These are phyloP conservation scores for Phytophthora capsici DNA, from an alignment of 352 stramenopile species.

Conservation along the genomic window DNA sequence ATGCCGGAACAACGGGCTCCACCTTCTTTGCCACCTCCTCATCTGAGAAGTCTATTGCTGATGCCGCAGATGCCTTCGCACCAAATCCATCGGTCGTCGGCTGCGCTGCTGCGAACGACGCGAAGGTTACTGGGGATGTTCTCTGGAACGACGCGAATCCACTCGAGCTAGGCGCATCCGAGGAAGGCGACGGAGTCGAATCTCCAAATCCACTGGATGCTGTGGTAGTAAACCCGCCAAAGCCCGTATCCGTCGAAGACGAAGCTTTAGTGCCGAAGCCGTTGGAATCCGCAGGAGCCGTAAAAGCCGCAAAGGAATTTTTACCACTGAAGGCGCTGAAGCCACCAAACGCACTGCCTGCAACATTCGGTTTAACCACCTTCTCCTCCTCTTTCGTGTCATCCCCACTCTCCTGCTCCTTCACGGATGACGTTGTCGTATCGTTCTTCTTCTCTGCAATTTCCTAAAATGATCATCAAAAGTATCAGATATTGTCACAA, in stretches of 20 bases:
- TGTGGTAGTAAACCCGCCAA: conserved; percentile 14
- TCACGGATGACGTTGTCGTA: conserved; percentile 17
- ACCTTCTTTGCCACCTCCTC: conserved; percentile 59
- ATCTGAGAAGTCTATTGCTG: conserved; percentile 51
- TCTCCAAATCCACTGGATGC: conserved; percentile 31
- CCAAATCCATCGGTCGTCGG: conserved; percentile 48
- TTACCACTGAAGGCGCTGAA: conserved; percentile 62
- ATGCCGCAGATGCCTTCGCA: conserved; percentile 40
- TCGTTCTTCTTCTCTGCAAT: conserved; percentile 13
- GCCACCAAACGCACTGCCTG: conserved; percentile 53
- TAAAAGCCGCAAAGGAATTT: conserved; percentile 58
- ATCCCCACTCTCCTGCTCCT: conserved; percentile 14
- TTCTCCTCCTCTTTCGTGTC: conserved; percentile 10
- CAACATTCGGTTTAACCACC: conserved; percentile 31
- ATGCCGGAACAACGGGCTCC: conserved; percentile 55
- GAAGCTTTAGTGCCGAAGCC: conserved; percentile 34
- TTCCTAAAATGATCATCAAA: conserved; percentile 7
- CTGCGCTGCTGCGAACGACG: conserved; percentile 57
- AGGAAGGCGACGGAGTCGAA: conserved; percentile 17
- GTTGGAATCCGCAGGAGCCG: conserved; percentile 23
- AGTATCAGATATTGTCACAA: not conserved
- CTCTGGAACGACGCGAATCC: conserved; percentile 70
- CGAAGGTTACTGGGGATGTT: conserved; percentile 52
- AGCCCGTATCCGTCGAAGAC: conserved; percentile 11
- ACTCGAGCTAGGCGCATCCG: conserved; percentile 24